phyloP scores from a whole-genome alignment of 495 filamentous ascomycete genomes.

The Penicillium simplicissimum region DNA sequence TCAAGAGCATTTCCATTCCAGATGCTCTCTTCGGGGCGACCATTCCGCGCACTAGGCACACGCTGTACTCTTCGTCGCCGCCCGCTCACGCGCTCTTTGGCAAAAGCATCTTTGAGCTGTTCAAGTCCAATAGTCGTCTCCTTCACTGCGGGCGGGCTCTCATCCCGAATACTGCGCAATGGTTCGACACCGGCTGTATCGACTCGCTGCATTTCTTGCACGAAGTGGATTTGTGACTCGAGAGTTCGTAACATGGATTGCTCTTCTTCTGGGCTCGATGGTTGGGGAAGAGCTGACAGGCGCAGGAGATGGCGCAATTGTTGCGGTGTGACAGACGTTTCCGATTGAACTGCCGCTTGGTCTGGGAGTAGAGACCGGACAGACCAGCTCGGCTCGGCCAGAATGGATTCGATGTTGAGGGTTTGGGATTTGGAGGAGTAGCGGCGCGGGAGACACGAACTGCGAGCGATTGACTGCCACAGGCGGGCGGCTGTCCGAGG shows the following conservation, averaged over 20 bases:
- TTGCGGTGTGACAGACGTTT: constrained; percentile 46
- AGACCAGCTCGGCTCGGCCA: constrained; percentile 81
- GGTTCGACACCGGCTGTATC: constrained; percentile 72
- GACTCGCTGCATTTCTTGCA: constrained; percentile 77
- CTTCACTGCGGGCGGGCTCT: constrained; percentile 57
- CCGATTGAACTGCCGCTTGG: constrained; percentile 27
- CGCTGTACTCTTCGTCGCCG: constrained; percentile 49
- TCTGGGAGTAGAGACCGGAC: constrained; percentile 73
- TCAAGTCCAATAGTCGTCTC: constrained; percentile 56
- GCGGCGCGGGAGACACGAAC: constrained; percentile 14
- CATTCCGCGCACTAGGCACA: constrained; percentile 30
- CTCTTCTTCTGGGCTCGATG: constrained; percentile 58
- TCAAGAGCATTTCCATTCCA: constrained; percentile 70
- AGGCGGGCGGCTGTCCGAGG: constrained; percentile 25
- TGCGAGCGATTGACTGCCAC: constrained; percentile 16
- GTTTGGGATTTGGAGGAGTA: constrained; percentile 34
- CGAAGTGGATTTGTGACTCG: constrained; percentile 84
- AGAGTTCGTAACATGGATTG: constrained; percentile 68
- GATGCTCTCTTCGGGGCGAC: constrained; percentile 37
- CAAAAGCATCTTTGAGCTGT: constrained; percentile 51
- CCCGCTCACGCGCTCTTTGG: constrained; percentile 55
- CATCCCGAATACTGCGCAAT: constrained; percentile 77
- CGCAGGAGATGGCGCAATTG: constrained; percentile 83
- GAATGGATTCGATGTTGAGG: constrained; percentile 52
- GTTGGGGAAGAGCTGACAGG: constrained; percentile 82